Evolutionary conservation across 805 yeast species (phyloP).

Genomic region (Tetrapisispora phaffii): DNA sequence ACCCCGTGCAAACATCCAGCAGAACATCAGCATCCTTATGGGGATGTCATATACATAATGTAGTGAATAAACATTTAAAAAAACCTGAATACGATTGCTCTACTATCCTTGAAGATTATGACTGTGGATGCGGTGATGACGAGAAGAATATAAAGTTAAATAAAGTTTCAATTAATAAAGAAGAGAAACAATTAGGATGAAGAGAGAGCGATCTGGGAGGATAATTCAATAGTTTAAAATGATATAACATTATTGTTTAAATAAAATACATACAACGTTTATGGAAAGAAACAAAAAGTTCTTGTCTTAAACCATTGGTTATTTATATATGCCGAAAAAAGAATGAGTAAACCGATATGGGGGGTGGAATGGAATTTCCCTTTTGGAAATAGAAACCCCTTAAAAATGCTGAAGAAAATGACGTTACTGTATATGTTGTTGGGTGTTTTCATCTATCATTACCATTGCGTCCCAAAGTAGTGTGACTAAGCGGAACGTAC

Average conservation of each 20-base stretch:
- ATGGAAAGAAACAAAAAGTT: no score
- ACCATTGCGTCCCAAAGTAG: no score
- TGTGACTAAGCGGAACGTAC: no score
- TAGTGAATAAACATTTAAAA: slow-evolving; percentile 62
- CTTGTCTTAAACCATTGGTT: no score
- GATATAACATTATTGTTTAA: not conserved
- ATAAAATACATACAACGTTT: no score
- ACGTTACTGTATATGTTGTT: not conserved
- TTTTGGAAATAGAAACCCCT: not conserved
- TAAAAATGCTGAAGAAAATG: not conserved
- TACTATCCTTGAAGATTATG: slow-evolving; percentile 77
- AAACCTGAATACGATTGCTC: slow-evolving; percentile 78
- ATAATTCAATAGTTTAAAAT: not conserved
- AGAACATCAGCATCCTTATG: slow-evolving; percentile 80
- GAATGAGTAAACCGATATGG: not conserved
- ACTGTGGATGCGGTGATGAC: slow-evolving; percentile 91
- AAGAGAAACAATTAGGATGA: slow-evolving; percentile 14
- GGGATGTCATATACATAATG: slow-evolving; percentile 92
- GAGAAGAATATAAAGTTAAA: slow-evolving; percentile 23
- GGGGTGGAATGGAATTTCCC: not conserved
- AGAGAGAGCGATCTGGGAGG: not conserved
- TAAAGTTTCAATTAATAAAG: slow-evolving; percentile 11
- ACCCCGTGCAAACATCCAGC: slow-evolving; percentile 76
- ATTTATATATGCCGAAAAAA: no score
- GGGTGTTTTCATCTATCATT: no score